Percentiles rank a stretch among this genome's conserved stretches.
phyloP scores from a whole-genome alignment of 2,329 filamentous ascomycete genomes.

The Calonectria ilicicola region DNA sequence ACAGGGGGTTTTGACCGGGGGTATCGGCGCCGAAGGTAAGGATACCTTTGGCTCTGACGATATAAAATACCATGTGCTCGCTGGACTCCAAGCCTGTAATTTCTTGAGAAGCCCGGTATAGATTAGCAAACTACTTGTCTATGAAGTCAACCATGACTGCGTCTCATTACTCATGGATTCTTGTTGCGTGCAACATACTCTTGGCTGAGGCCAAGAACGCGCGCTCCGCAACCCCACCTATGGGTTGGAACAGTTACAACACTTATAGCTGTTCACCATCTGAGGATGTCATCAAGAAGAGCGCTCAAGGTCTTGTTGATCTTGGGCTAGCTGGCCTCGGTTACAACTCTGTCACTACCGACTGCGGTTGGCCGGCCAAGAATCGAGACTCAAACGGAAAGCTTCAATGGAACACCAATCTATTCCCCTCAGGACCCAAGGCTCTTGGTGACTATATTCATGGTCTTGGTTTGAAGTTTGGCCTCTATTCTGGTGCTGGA shows the following conservation, averaged over 20 bases:
- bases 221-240: conserved; percentile 52
- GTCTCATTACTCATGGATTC: not conserved
- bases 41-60: not conserved
- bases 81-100: not conserved
- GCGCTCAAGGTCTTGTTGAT: conserved; percentile 65
- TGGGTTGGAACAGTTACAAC: conserved; percentile 73
- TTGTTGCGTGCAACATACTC: conserved; percentile 1
- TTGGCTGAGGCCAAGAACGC: conserved; percentile 11
- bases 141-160: not conserved
- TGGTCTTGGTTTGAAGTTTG: conserved; percentile 61
- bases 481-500: conserved; percentile 65
- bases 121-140: too few species aligned
- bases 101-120: not conserved
- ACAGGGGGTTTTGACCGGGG: not conserved
- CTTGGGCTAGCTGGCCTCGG: conserved; percentile 63
- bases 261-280: conserved; percentile 43
- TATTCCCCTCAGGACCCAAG: conserved; percentile 63
- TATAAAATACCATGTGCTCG: not conserved
- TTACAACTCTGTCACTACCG: conserved; percentile 67
- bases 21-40: not conserved
- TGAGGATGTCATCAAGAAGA: conserved; percentile 48
- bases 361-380: conserved; percentile 67
- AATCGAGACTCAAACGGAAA: conserved; percentile 56
- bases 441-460: conserved; percentile 64
- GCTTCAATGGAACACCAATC: conserved; percentile 61